Conservation (phyloP, 805 yeast genomes). For the Clavispora santaluciae region DNA sequence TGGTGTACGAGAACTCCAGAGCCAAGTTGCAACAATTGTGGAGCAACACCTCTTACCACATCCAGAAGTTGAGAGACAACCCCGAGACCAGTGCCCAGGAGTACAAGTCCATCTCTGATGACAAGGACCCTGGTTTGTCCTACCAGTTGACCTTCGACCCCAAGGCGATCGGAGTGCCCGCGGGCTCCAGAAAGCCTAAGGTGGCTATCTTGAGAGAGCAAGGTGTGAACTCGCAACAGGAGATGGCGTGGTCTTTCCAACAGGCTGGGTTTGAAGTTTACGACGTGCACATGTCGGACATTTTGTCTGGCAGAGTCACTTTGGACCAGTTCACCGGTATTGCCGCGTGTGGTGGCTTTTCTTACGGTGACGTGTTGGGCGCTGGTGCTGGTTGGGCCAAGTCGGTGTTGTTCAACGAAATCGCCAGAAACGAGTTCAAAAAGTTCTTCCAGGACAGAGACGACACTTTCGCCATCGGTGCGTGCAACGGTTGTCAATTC, state of each 20-base stretch:
- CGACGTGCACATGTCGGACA: slow-evolving; percentile 96
- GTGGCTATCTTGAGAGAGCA: slow-evolving; percentile 97
- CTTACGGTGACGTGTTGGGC: slow-evolving; percentile 97
- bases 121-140: slow-evolving; percentile 83
- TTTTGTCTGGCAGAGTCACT: slow-evolving; percentile 64
- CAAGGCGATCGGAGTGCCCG: slow-evolving; percentile 40
- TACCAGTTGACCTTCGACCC: slow-evolving; percentile 74
- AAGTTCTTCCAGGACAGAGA: slow-evolving; percentile 79
- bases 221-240: slow-evolving; percentile 97
- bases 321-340: slow-evolving; percentile 82
- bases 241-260: slow-evolving; percentile 96
- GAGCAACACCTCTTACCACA: slow-evolving; percentile 82
- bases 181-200: slow-evolving; percentile 52
- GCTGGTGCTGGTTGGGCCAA: slow-evolving; percentile 99
- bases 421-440: slow-evolving; percentile 69
- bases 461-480: slow-evolving; percentile 96
- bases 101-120: slow-evolving; percentile 66
- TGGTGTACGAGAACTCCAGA: slow-evolving; percentile 53
- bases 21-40: slow-evolving; percentile 74
- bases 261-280: slow-evolving; percentile 92
- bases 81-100: slow-evolving; percentile 90
- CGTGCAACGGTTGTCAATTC: slow-evolving; percentile 98
- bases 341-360: slow-evolving; percentile 99
- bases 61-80: slow-evolving; percentile 91
- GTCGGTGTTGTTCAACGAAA: slow-evolving; percentile 80